A percentile compares a stretch with the other conserved stretches of the same genome.
Conservation (phyloP, 1,284 basidiomycete species). For the Fomitopsis palustris region DNA sequence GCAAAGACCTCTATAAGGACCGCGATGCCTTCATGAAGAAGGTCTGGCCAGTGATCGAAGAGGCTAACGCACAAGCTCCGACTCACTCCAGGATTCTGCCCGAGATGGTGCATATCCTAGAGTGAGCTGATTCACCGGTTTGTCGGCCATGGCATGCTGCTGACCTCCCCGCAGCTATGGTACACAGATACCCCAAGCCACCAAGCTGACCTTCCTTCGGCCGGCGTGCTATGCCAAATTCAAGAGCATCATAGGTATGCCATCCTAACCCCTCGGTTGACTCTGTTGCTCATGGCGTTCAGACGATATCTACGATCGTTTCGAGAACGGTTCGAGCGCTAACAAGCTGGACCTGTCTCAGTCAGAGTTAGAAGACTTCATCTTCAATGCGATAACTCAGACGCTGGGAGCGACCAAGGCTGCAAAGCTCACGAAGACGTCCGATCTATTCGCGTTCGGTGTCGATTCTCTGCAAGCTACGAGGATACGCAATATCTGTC, state of each 20-base stretch:
- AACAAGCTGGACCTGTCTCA: constrained; percentile 26
- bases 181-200: constrained; percentile 40
- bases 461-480: constrained; percentile 57
- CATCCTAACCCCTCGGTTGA: not conserved
- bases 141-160: not conserved
- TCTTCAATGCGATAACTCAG: constrained; percentile 31
- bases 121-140: constrained; percentile 25
- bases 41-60: constrained; percentile 45
- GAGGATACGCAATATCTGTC: constrained; percentile 47
- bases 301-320: constrained; percentile 42
- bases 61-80: constrained; percentile 49
- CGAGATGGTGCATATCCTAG: constrained; percentile 49
- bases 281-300: not conserved
- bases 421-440: constrained; percentile 31
- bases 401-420: constrained; percentile 32
- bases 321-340: constrained; percentile 37
- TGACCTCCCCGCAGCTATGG: constrained; percentile 12
- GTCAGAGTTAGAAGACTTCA: constrained; percentile 36
- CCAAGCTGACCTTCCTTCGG: constrained; percentile 43
- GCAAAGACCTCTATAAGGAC: constrained; percentile 30
- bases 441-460: constrained; percentile 31
- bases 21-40: constrained; percentile 36
- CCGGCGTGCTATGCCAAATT: constrained; percentile 48
- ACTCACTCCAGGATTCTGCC: constrained; percentile 48
- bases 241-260: constrained; percentile 38